Conservation (phyloP, 2,329 filamentous ascomycete species). For the Cladosporium sp. region DNA sequence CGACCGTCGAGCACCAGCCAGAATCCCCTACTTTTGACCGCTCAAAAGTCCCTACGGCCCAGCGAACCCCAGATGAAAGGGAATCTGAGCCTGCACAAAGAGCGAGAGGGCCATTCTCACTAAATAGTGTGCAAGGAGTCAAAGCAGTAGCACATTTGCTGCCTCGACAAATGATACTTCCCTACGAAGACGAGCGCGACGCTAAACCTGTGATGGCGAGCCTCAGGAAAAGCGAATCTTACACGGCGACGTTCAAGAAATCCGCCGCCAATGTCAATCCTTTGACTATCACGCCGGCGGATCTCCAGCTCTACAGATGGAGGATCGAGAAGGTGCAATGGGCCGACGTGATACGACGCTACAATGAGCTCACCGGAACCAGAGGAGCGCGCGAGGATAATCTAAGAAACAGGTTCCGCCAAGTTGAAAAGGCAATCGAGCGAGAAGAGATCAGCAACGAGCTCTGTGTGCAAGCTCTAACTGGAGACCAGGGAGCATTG, state of each 20-base stretch:
- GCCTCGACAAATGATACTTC: neutral
- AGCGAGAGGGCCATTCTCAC: neutral
- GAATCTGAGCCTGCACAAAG: neutral
- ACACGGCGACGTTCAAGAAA: neutral
- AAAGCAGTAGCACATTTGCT: neutral
- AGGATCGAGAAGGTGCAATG: neutral
- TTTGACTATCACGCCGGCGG: neutral
- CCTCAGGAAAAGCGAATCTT: too few species aligned
- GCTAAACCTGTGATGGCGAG: too few species aligned
- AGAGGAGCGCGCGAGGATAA: neutral
- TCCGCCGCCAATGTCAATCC: neutral
- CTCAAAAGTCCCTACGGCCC: too few species aligned
- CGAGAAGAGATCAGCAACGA: neutral
- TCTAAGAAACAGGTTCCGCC: neutral
- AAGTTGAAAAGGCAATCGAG: neutral
- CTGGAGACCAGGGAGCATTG: neutral
- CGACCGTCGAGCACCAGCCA: too few species aligned
- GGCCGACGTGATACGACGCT: neutral
- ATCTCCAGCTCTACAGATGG: conserved; percentile 4
- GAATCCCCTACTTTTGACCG: too few species aligned
- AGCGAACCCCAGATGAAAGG: too few species aligned
- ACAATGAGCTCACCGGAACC: neutral
- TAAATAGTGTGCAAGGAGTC: neutral
- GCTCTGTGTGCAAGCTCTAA: neutral
- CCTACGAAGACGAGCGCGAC: neutral